Base-by-base conservation (phyloP, 2,329 filamentous ascomycete species). In the Alternaria gansuensis region DNA sequence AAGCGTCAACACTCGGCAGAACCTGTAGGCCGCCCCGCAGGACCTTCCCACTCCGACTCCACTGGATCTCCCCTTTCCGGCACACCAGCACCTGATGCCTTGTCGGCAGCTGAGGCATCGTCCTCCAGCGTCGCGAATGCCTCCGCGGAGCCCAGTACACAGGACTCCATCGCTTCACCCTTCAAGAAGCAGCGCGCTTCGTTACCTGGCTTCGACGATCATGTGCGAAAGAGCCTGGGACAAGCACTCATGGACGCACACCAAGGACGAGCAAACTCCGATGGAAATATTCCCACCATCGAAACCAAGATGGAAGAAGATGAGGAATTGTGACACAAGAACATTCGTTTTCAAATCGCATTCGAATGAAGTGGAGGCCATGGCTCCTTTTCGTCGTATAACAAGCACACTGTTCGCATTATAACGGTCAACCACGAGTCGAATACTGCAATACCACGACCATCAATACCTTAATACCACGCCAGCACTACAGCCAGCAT, bases 1-100 rank as follows among this genome's bases (percentile, higher is more conserved):
- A 94, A 94, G 82, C 86, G 91, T 64, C 89, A 90, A 64, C 90
- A 92, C 75, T 93, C 91, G 9, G 86, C 85, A 37, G 91, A 93
- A 50, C 88, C 87, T 10, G 81, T 90, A 21, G 82, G 82, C 70
- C 72, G 75, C 75, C 51, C 63, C 24, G 49, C 61, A 33, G 64
- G 64, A 24, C 62, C 72, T 3, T 59, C 64, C 4, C 63, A 63
- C 11, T 66, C 70, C 11, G 71, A 69, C 8, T 57, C 64, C 3
- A 74, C 72, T 14, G 67, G 61, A 29, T 73, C 67, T 24, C 73
- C 70, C 5, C 63, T 66, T 26, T 74, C 68, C 10, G 67, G 64
- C 28, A 71, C 69, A 5, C 69, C 71, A n/a, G 62, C 48, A 0
- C 60, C 66, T 10, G 60, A 62, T 9, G 17, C 57, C 36, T 64